Evolutionary conservation across 2,329 filamentous ascomycete genomes (phyloP).

Genomic region (Aurifilum marmelostoma): DNA sequence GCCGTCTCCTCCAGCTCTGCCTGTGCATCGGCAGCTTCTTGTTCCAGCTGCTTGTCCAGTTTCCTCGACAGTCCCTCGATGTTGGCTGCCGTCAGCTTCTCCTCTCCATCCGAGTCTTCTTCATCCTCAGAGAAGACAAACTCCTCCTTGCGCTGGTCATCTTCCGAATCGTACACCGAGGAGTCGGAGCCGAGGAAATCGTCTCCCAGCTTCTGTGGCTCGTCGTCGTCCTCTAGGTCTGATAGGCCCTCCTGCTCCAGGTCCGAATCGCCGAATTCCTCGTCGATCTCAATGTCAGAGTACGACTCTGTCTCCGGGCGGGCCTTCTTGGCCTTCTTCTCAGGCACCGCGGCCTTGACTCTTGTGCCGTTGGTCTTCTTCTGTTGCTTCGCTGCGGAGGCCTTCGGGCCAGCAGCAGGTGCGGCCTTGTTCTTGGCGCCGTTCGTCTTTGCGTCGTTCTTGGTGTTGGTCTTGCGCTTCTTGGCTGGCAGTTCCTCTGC

Average conservation of each 20-base stretch:
- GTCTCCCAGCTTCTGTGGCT: slow-evolving; percentile 50
- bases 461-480: slow-evolving; percentile 52
- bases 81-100: slow-evolving; percentile 91
- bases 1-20: slow-evolving; percentile 84
- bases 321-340: slow-evolving; percentile 45
- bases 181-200: slow-evolving; percentile 63
- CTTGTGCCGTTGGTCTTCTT: slow-evolving; percentile 42
- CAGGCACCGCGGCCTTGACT: slow-evolving; percentile 40
- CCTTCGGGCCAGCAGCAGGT: slow-evolving; percentile 32
- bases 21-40: slow-evolving; percentile 81
- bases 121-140: slow-evolving; percentile 96
- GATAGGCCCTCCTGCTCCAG: slow-evolving; percentile 50
- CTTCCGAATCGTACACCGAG: slow-evolving; percentile 74
- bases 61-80: slow-evolving; percentile 89
- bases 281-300: slow-evolving; percentile 49
- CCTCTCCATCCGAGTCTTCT: slow-evolving; percentile 83
- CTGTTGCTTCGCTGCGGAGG: slow-evolving; percentile 33
- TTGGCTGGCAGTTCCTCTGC: slow-evolving; percentile 63
- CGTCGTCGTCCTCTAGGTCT: slow-evolving; percentile 47
- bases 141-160: slow-evolving; percentile 56
- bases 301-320: slow-evolving; percentile 48
- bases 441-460: slow-evolving; percentile 42
- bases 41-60: slow-evolving; percentile 75
- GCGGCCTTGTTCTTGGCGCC: slow-evolving; percentile 35
- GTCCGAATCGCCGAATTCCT: slow-evolving; percentile 47